Evolutionary conservation across 2,329 filamentous ascomycete genomes (phyloP), one percentile per base, ranked within the genome.

Genomic region (Penicillium palitans): DNA sequence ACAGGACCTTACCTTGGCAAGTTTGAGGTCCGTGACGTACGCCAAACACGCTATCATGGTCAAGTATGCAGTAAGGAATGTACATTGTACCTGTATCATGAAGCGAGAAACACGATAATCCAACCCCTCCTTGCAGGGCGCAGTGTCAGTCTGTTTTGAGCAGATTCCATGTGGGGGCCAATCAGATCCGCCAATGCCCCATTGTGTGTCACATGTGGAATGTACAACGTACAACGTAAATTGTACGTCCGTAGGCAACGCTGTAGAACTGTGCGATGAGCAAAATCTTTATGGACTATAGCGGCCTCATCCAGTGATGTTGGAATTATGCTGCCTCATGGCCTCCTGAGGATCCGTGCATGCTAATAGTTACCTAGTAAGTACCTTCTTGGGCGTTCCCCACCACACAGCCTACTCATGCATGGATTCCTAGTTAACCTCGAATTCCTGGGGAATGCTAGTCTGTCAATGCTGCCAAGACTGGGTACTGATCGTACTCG

Each of bases 401-500:
- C 54, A 56, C 47, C 8, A 3, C 47, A 39, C 31, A 52, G 40
- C 54, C 54, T 51, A n/a, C 29, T 15, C 4, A 31, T 31, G n/a
- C 24, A 48, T 46, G n/a, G 41, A 25, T 21, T 39, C 29, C 40
- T 52, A 40, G 47, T 51, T 21, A 35, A 50, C 10, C 19, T 35
- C 17, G 10, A 44, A 57, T 44, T 45, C 6, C 54, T 57, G 54
- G 54, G 54, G 54, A 57, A 57, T 57, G 48, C 48, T 44, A 37
- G 45, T 52, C 37, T 33, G 49, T 31, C 21, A 27, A 27, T 49
- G 9, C 19, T 39, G 54, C 54, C 54, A 57, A 57, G 54, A 19
- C 54, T 52, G 31, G 19, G 25, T 25, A 19, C 25, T 21, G 27
- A 31, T 48, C 24, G 40, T 53, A 53, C 24, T 46, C 29, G 21